Evolutionary conservation across 2,329 filamentous ascomycete species (phyloP), one percentile per base, ranked within the genome.

Genomic region (Madurella fahalii): DNA sequence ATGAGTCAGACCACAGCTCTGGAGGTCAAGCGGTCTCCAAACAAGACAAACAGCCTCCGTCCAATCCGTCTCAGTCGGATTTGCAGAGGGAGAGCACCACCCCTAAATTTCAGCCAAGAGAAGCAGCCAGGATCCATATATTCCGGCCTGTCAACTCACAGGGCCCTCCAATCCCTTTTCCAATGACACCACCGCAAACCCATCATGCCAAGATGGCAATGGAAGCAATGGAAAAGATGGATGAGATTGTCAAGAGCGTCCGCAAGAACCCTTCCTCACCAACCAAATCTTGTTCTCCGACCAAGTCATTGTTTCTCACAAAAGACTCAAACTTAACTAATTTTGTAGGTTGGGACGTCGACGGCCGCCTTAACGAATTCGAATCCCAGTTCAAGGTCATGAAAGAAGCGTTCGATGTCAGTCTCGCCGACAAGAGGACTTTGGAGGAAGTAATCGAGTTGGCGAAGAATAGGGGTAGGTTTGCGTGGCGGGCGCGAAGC

Each of bases 291-390:
- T 68, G 67, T 54, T 78, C 74, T 65, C 76, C 75, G 56, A 71
- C 61, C 37, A 79, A 80, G 61, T 50, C 37, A 69, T 64, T 68
- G 1, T 92, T 80, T 75, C 76, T 93, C 65, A 86, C 80, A 61
- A 87, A 85, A 74, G 74, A 85, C 77, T 90, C 91, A 84, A 86
- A 89, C 79, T 73, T 81, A 61, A 78, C 75, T 64, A 71, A 68
- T 34, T 82, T 76, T 71, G 60, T 80, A 89, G 87, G 81, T 65
- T 93, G 87, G 80, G 90, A 96, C 68, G 84, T 91, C 61, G 86
- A 91, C 63, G 82, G 82, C 58, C 84, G 86, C 60, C 80, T 96
- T 62, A 84, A 85, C 59, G 81, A 84, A 56, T 86, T 96, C 72
- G 89, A 95, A 64, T 76, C 78, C 16, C 79, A 93, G 64, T 90